Evolutionary conservation across 768 basidiomycete genomes (phyloP), one percentile per base, ranked within the genome.

Genomic region (Erythrobasidium yunnanense): DNA sequence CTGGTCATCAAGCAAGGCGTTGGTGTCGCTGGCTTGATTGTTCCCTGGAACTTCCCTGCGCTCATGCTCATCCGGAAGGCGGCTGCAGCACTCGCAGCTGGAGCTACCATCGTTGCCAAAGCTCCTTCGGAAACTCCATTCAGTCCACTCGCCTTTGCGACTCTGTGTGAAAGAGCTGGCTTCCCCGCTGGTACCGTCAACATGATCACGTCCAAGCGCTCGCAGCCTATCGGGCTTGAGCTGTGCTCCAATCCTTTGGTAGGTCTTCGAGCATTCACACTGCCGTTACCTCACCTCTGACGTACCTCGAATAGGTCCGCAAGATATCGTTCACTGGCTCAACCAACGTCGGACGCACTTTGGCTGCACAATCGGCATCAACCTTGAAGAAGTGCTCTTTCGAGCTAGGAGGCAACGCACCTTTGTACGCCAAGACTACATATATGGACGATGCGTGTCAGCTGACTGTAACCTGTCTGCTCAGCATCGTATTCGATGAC

Each of bases 111-210:
- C 0, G 90, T 99, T 51, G 52, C 96, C 76, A 97, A 97, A 72
- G 92, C 92, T 1, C 86, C 93, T 0, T 83, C 90, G 0, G 95
- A 99, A 77, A 90, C 95, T 0, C 95, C 95, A 0, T 95, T 89
- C 78, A 90, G 90, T 30, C 83, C 85, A 6, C 81, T 97, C 11
- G 95, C 93, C 4, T 80, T 96, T 22, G 85, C 84, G 17, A 92
- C 95, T 87, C 82, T 97, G 33, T 83, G 84, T 0, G 80, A 80
- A 45, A 85, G 90, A 35, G 93, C 93, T n/a, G 95, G 93, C 33
- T 78, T 97, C 47, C 93, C 95, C 4, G 84, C 87, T 34, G 95
- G 95, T 47, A 93, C 96, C 38, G 84, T 99, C 76, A 97, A 99
- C 77, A 81, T 95, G 53, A 84, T 99, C 47, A 88, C 90, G 1